Base-by-base conservation (phyloP, 202 grass and related monocot genomes). In the Digitaria exilis region DNA sequence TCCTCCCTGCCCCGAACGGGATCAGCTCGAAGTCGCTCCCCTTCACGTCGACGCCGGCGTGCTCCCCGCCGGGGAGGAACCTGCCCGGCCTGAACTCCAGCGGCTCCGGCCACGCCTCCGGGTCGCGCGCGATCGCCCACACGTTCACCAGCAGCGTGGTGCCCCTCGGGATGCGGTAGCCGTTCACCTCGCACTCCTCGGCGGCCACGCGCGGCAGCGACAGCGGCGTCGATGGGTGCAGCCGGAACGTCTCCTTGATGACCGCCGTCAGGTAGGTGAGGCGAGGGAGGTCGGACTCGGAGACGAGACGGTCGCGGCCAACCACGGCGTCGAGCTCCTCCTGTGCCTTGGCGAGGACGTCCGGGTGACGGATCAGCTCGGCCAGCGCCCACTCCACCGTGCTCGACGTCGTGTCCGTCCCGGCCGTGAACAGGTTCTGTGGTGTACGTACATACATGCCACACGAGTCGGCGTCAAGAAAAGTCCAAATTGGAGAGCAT, bases 161-260 rank as follows among this genome's bases (percentile, higher is more conserved):
- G 60, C 29, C 29, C 0, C 14, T 2, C 2, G 60, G 60, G 60
- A 63, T 3, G 60, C 15, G 29, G 29, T 18, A 63, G 1, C 60
- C 60, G 60, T 0, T 29, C 15, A 63, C 60, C 60, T 63, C 60
- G 60, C 60, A 63, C 2, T 63, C 60, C 29, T 32, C 60, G 6
- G 60, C 60, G 28, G 60, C 60, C 13, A 63, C 28, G 29, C 60
- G 60, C 15, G 60, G 60, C 60, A 63, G 60, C 60, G 60, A 63
- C 60, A 63, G 60, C 60, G 60, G 60, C 60, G 60, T 63, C 29
- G 60, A 63, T 6, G 60, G 60, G 60, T 63, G 60, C 6, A 63
- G 60, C 29, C 60, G 6, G 60, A 63, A 63, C 28, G 60, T 63
- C 60, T 63, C 60, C 60, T 63, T 63, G 60, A 63, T 32, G 14